These are phyloP conservation scores for Backusella australiensis DNA, from an alignment of 192 early-diverging fungal genomes.

Conservation along the genomic window DNA sequence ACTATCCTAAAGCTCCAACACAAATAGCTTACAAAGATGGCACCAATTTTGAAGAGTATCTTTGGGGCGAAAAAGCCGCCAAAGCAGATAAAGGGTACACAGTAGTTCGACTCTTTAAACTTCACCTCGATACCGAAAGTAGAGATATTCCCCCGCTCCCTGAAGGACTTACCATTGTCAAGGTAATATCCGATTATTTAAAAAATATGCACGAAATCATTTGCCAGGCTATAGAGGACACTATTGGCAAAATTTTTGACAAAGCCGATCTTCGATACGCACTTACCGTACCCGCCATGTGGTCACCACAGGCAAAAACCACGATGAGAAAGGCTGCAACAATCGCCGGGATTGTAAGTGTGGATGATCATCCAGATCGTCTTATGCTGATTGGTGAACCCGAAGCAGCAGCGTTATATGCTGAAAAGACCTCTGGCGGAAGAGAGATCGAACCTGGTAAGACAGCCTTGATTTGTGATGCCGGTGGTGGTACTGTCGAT, in stretches of 20 bases:
- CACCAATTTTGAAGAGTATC: slow-evolving; percentile 32
- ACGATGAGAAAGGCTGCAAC: slow-evolving; percentile 47
- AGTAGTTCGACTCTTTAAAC: slow-evolving; percentile 43
- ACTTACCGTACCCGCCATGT: slow-evolving; percentile 52
- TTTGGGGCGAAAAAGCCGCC: slow-evolving; percentile 41
- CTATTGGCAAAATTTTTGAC: slow-evolving; percentile 31
- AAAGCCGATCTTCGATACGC: slow-evolving; percentile 40
- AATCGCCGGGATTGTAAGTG: slow-evolving; percentile 39
- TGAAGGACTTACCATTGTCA: slow-evolving; percentile 41
- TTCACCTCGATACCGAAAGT: slow-evolving; percentile 45
- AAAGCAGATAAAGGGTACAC: slow-evolving; percentile 39
- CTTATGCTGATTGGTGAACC: slow-evolving; percentile 38
- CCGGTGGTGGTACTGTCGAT: slow-evolving; percentile 57
- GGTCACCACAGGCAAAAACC: slow-evolving; percentile 44
- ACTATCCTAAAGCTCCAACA: slow-evolving; percentile 35
- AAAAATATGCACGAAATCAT: slow-evolving; percentile 38
- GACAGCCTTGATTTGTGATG: slow-evolving; percentile 50
- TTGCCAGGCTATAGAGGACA: slow-evolving; percentile 10
- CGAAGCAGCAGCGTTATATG: slow-evolving; percentile 51
- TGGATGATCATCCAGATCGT: slow-evolving; percentile 40
- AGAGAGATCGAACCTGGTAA: slow-evolving; percentile 40
- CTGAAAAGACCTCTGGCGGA: slow-evolving; percentile 39
- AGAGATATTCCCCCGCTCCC: slow-evolving; percentile 40
- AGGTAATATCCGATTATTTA: slow-evolving; percentile 54
- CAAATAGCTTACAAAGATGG: slow-evolving; percentile 34